These are phyloP conservation scores for Pyrenula aspistea DNA, from an alignment of 495 filamentous ascomycete genomes.

Conservation along the genomic window DNA sequence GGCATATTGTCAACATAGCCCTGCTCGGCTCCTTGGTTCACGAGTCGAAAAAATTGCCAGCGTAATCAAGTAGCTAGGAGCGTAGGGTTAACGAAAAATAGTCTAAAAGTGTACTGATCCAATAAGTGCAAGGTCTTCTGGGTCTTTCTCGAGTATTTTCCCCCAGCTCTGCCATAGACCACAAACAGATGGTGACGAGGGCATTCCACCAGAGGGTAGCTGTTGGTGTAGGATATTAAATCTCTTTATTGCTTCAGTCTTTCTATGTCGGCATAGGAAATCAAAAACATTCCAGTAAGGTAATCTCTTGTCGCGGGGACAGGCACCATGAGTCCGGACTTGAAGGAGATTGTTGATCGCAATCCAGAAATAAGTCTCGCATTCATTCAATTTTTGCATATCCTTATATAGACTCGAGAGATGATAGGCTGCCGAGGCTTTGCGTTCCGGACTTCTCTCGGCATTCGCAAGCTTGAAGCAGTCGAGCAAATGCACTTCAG, in stretches of 20 bases:
- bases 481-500: background rate
- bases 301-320: background rate
- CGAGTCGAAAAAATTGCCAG: too few species aligned
- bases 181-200: too few species aligned
- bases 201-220: too few species aligned
- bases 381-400: background rate
- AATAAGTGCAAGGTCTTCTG: too few species aligned
- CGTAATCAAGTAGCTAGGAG: too few species aligned
- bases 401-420: background rate
- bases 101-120: too few species aligned
- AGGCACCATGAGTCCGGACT: background rate
- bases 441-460: background rate
- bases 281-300: background rate
- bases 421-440: background rate
- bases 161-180: too few species aligned
- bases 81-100: too few species aligned
- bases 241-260: background rate
- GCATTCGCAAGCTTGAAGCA: background rate
- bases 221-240: background rate
- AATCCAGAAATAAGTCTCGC: background rate
- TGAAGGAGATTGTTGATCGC: background rate
- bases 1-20: too few species aligned
- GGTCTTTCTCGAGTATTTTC: too few species aligned
- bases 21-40: too few species aligned
- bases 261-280: background rate